These are phyloP conservation scores for Alternaria dauci DNA, from an alignment of 2,329 filamentous ascomycete genomes.

Conservation along the genomic window DNA sequence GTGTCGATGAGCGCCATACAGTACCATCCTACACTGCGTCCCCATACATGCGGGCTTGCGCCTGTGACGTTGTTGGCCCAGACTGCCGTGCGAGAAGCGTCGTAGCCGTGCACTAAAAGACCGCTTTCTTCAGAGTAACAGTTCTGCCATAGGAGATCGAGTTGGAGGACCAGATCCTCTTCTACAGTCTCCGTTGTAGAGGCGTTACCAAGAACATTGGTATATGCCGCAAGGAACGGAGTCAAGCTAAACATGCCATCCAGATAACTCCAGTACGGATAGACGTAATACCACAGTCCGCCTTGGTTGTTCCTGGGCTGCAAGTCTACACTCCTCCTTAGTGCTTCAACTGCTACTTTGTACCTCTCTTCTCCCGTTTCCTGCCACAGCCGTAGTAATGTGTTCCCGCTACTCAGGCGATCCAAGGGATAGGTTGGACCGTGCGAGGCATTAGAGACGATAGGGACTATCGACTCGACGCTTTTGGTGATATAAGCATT, in stretches of 20 bases:
- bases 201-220: background rate
- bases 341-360: slow-evolving; percentile 13
- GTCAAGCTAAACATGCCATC: slow-evolving; percentile 63
- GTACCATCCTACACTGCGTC: slow-evolving; percentile 64
- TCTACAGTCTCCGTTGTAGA: slow-evolving; percentile 8
- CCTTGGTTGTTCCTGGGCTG: slow-evolving; percentile 42
- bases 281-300: slow-evolving; percentile 52
- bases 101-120: slow-evolving; percentile 65
- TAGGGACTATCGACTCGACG: background rate
- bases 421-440: slow-evolving; percentile 40
- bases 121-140: slow-evolving; percentile 50
- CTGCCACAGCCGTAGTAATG: slow-evolving; percentile 29
- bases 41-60: slow-evolving; percentile 63
- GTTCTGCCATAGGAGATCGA: slow-evolving; percentile 55
- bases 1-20: slow-evolving; percentile 61
- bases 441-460: slow-evolving; percentile 28
- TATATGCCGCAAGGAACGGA: slow-evolving; percentile 53
- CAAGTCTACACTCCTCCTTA: slow-evolving; percentile 35
- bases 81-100: slow-evolving; percentile 56
- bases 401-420: slow-evolving; percentile 41
- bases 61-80: slow-evolving; percentile 64
- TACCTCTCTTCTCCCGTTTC: slow-evolving; percentile 23
- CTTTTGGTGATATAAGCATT: slow-evolving; percentile 13
- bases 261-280: slow-evolving; percentile 63
- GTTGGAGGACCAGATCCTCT: slow-evolving; percentile 25